Evolutionary conservation across 78 protist genomes (phyloP).

Genomic region (Bigelowiella natans): DNA sequence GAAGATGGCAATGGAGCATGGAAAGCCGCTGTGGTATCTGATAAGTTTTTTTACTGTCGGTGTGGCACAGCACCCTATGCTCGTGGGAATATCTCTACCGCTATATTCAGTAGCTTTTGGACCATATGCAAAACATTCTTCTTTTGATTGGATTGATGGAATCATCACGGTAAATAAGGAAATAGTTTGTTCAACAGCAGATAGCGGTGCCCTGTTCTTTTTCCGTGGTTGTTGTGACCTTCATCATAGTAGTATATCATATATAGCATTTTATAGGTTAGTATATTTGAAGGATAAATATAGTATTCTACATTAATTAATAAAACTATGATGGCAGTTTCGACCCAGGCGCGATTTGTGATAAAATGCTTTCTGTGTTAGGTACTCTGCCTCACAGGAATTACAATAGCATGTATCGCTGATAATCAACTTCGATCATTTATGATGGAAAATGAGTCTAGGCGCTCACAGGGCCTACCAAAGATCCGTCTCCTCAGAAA

Average conservation of each 20-base stretch:
- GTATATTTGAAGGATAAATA: too few relatives aligned
- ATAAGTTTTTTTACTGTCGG: neutral
- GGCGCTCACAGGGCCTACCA: neutral
- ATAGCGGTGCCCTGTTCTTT: too few relatives aligned
- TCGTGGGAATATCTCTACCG: neutral
- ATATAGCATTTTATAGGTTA: too few relatives aligned
- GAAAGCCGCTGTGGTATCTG: neutral
- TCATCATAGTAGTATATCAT: too few relatives aligned
- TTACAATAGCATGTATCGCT: neutral
- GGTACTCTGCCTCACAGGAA: neutral
- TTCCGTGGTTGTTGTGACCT: too few relatives aligned
- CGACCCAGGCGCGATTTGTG: neutral
- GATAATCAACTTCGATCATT: neutral
- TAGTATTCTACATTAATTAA: too few relatives aligned
- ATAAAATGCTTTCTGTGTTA: neutral
- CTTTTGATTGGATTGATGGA: too few relatives aligned
- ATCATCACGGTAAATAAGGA: too few relatives aligned
- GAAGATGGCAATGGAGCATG: neutral
- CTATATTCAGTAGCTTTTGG: neutral
- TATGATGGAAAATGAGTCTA: neutral
- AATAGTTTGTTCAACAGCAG: too few relatives aligned
- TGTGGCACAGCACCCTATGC: constrained; percentile 2
- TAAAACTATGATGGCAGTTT: neutral
- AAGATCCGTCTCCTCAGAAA: neutral
- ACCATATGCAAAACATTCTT: too few relatives aligned